Percentiles rank a stretch among this genome's conserved stretches.
Conservation (phyloP, 352 stramenopile genomes). For the Phytophthora macrochlamydospora region DNA sequence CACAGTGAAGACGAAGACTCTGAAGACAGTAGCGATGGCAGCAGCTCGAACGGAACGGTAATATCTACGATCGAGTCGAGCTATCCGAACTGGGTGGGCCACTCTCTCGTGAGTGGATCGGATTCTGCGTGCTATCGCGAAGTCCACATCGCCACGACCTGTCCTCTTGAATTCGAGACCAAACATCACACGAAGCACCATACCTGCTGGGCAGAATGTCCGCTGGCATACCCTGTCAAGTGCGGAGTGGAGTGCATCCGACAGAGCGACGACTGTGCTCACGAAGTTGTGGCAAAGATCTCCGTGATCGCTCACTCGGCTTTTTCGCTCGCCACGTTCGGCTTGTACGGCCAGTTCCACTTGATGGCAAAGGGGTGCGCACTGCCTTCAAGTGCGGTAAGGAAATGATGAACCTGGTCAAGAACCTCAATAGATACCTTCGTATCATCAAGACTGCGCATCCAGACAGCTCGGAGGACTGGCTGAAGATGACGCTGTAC, state of each 20-base stretch:
- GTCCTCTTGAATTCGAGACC: slow-evolving; percentile 24
- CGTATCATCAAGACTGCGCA: slow-evolving; percentile 24
- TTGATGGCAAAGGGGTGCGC: slow-evolving; percentile 23
- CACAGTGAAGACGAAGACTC: not conserved
- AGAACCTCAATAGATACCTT: slow-evolving; percentile 30
- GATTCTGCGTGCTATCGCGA: slow-evolving; percentile 45
- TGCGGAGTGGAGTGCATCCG: slow-evolving; percentile 45
- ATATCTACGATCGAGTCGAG: slow-evolving; percentile 17
- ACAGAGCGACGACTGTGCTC: slow-evolving; percentile 38
- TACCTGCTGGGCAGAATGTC: slow-evolving; percentile 43
- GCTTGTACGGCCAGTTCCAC: slow-evolving; percentile 24
- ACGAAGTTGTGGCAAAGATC: slow-evolving; percentile 35
- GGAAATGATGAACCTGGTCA: slow-evolving; percentile 30
- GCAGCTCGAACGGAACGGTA: not conserved
- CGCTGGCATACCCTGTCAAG: slow-evolving; percentile 36
- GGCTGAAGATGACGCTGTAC: slow-evolving; percentile 37
- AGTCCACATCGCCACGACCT: slow-evolving; percentile 27
- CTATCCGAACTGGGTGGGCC: slow-evolving; percentile 32
- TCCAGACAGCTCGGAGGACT: slow-evolving; percentile 30
- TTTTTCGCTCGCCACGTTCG: slow-evolving; percentile 17
- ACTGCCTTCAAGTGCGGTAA: slow-evolving; percentile 33
- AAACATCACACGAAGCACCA: slow-evolving; percentile 2
- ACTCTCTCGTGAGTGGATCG: slow-evolving; percentile 4
- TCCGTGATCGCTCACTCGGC: not conserved
- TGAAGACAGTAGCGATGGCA: not conserved